A percentile compares a stretch with the other conserved stretches of the same genome.
phyloP scores from a whole-genome alignment of 805 yeast genomes.

The Nakazawaea populi region DNA sequence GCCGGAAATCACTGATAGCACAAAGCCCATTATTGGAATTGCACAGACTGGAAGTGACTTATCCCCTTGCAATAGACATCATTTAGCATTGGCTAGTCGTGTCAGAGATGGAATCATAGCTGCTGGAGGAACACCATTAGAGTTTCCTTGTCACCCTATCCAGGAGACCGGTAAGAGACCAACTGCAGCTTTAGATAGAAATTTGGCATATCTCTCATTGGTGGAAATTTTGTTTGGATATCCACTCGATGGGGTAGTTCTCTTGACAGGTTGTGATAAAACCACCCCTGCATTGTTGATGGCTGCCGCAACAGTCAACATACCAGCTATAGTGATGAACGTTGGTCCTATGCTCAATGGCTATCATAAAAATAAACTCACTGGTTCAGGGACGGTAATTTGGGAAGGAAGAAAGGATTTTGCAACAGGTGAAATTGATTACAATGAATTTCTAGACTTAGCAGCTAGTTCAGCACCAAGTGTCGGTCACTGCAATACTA shows the following conservation, averaged over 20 bases:
- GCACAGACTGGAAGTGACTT: constrained; percentile 16
- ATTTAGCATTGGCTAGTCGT: constrained; percentile 16
- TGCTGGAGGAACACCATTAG: constrained; percentile 18
- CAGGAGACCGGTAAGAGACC: constrained; percentile 21
- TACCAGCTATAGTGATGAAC: constrained; percentile 87
- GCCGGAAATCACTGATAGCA: constrained; percentile 12
- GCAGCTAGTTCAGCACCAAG: constrained; percentile 16
- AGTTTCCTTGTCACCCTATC: constrained; percentile 20
- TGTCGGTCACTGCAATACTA: constrained; percentile 15
- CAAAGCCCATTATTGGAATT: constrained; percentile 14
- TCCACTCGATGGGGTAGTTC: constrained; percentile 19
- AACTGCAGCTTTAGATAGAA: constrained; percentile 18
- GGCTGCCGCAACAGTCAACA: constrained; percentile 91
- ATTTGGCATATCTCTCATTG: constrained; percentile 16
- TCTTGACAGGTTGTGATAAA: constrained; percentile 58
- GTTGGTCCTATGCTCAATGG: constrained; percentile 53
- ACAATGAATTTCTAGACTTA: constrained; percentile 16
- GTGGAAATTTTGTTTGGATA: constrained; percentile 18
- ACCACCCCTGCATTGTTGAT: constrained; percentile 92
- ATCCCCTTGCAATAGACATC: constrained; percentile 19
- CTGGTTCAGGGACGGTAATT: constrained; percentile 32
- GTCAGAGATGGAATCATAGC: constrained; percentile 19
- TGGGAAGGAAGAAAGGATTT: constrained; percentile 17
- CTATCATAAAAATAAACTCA: constrained; percentile 39
- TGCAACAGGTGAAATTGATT: constrained; percentile 16